Base-by-base conservation (phyloP, 2,329 filamentous ascomycete species). In the Cercospora berteroae region DNA sequence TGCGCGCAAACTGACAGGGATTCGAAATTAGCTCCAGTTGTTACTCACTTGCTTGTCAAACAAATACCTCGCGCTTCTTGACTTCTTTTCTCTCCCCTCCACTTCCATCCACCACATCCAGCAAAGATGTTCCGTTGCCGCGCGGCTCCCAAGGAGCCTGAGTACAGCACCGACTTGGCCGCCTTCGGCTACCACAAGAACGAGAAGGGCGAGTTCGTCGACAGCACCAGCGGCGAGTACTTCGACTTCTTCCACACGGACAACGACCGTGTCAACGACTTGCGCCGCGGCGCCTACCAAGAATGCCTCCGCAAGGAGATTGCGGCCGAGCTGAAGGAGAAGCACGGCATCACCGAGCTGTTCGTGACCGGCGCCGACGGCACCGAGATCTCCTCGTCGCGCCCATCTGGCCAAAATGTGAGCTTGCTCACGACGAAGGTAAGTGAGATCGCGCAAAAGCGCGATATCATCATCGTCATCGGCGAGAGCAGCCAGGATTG, bases 201-300 rank as follows among this genome's bases (percentile, higher is more conserved):
- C 56, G 69, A 70, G 23, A 31, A 69, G 5, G 65, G 69, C 29
- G 71, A 73, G 48, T 66, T 74, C 64, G 66, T 74, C 39, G 64
- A 71, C 64, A 63, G 59, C 18, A 88, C 90, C 0, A 64, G 50
- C 7, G 84, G 89, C 29, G 82, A 85, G 71, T 89, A 89, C 75
- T 96, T 92, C 82, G 86, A 91, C 72, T 97, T 86, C 83, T 89
- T 88, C 77, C 79, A 91, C 63, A 90, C 86, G 76, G 88, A 87
- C 72, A 93, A 93, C 78, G 82, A 86, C n/a, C 88, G 93, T 42
- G 85, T 90, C 80, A 97, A 97, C 77, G 85, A 90, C 48, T 83
- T 90, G 20, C 92, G 93, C 74, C 86, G 89, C 48, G 79, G 83
- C 69, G 80, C 88, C 44, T 88, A 96, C 79, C 90, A 96, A 74